Evolutionary conservation across 208 protist species (phyloP).

Genomic region (Borovskyia barvae): DNA sequence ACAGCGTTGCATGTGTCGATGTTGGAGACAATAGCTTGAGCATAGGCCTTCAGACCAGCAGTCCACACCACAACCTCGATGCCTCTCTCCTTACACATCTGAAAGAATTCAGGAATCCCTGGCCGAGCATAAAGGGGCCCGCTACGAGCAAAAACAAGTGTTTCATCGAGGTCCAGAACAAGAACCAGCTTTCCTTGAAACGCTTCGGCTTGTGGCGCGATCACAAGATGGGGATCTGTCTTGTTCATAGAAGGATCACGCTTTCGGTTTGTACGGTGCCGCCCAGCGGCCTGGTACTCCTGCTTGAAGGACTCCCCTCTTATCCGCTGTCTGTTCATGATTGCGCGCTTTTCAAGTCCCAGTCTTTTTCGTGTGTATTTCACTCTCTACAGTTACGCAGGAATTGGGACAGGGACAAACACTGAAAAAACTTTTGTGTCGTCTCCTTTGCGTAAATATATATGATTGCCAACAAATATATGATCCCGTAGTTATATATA

Average conservation of each 20-base stretch:
- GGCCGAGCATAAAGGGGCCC: constrained; percentile 88
- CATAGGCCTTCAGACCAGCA: constrained; percentile 88
- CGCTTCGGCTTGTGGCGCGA: constrained; percentile 72
- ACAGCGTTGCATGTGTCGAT: constrained; percentile 88
- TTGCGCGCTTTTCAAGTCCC: neutral
- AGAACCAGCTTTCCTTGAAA: constrained; percentile 83
- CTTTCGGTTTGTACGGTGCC: constrained; percentile 56
- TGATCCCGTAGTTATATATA: too few species aligned
- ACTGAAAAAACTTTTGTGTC: neutral
- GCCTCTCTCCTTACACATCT: constrained; percentile 77
- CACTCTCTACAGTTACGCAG: constrained; percentile 10
- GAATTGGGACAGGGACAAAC: too few species aligned
- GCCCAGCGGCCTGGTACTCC: constrained; percentile 84
- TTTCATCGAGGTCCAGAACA: constrained; percentile 91
- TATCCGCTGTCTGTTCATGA: constrained; percentile 72
- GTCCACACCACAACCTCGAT: constrained; percentile 93
- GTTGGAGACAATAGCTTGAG: constrained; percentile 90
- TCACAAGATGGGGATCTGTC: constrained; percentile 67
- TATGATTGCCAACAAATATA: too few species aligned
- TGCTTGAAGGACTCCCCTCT: constrained; percentile 92
- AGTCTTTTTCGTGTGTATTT: constrained; percentile 2
- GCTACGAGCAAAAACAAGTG: constrained; percentile 84
- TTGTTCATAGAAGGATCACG: constrained; percentile 92
- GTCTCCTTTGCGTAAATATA: too few species aligned
- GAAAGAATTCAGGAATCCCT: constrained; percentile 88